Percentiles rank a stretch among this genome's conserved stretches.
phyloP scores from a whole-genome alignment of 2,329 filamentous ascomycete genomes.

The Volutella citrinella region DNA sequence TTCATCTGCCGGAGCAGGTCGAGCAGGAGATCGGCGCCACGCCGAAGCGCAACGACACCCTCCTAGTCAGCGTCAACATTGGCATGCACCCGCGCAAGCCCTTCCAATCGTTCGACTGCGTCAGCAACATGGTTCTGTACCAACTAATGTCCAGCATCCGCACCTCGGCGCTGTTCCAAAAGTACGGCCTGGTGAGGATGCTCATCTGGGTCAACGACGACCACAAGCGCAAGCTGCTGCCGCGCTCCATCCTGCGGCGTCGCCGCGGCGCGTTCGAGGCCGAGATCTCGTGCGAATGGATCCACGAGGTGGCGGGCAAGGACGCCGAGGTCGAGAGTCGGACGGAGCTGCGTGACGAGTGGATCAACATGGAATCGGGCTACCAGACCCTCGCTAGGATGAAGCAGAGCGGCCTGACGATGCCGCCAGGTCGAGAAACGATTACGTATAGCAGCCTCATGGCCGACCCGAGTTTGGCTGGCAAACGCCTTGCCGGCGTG shows the following conservation, averaged over 20 bases:
- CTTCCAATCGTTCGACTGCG: conserved; percentile 52
- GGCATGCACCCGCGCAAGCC: conserved; percentile 48
- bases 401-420: conserved; percentile 36
- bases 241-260: conserved; percentile 55
- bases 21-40: conserved; percentile 33
- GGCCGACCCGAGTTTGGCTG: conserved; percentile 19
- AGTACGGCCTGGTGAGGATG: conserved; percentile 76
- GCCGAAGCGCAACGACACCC: conserved; percentile 61
- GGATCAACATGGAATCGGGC: conserved; percentile 46
- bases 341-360: conserved; percentile 40
- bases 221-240: conserved; percentile 58
- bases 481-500: conserved; percentile 27
- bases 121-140: conserved; percentile 56
- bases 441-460: conserved; percentile 22
- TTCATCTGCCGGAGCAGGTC: conserved; percentile 54
- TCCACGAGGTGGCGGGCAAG: conserved; percentile 54
- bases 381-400: conserved; percentile 43
- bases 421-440: conserved; percentile 44
- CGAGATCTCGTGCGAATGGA: conserved; percentile 58
- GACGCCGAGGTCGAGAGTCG: conserved; percentile 30
- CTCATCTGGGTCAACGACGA: conserved; percentile 67
- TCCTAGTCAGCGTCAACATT: conserved; percentile 72
- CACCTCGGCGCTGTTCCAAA: conserved; percentile 61
- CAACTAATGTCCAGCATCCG: conserved; percentile 61
- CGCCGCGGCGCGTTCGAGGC: conserved; percentile 55